A percentile compares a stretch with the other conserved stretches of the same genome.
phyloP scores from a whole-genome alignment of 2,329 filamentous ascomycete genomes.

The Simplicillium aogashimaense region DNA sequence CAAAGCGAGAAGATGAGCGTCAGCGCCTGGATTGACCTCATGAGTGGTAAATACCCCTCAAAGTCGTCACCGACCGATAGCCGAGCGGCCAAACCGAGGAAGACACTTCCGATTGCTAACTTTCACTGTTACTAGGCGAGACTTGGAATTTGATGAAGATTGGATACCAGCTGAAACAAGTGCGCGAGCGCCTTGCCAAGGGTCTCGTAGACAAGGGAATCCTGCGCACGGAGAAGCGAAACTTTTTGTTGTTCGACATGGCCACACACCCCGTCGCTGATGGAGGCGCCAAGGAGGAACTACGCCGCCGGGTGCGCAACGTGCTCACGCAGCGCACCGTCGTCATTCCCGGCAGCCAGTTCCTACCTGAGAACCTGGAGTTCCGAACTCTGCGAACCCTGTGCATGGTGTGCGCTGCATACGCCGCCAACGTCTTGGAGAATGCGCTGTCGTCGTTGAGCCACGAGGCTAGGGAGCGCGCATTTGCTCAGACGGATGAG shows the following conservation, averaged over 20 bases:
- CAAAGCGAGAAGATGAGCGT: constrained; percentile 99
- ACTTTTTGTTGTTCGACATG: constrained; percentile 99
- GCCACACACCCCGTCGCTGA: constrained; percentile 96
- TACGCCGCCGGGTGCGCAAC: constrained; percentile 83
- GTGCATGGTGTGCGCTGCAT: constrained; percentile 94
- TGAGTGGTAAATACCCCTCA: constrained; percentile 66
- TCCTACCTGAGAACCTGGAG: constrained; percentile 87
- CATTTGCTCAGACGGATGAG: constrained; percentile 95
- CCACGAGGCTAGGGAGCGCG: constrained; percentile 86
- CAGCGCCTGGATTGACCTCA: constrained; percentile 95
- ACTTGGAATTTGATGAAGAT: constrained; percentile 99
- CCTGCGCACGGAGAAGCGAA: constrained; percentile 95
- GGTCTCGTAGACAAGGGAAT: constrained; percentile 98
- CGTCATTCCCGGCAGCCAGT: constrained; percentile 75
- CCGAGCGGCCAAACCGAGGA: constrained; percentile 1
- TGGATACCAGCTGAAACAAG: constrained; percentile 98
- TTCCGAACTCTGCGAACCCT: constrained; percentile 89
- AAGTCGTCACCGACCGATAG: too few relatives aligned
- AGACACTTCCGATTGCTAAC: constrained; percentile 11
- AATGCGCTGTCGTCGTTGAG: constrained; percentile 92
- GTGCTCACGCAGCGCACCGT: constrained; percentile 91
- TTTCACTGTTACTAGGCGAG: constrained; percentile 55
- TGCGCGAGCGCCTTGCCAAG: constrained; percentile 93
- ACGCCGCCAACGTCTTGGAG: constrained; percentile 95
- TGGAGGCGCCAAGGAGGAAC: constrained; percentile 94